Evolutionary conservation across 2,329 filamentous ascomycete species (phyloP), one percentile per base, ranked within the genome.

Genomic region (Cladobotryum mycophilum): DNA sequence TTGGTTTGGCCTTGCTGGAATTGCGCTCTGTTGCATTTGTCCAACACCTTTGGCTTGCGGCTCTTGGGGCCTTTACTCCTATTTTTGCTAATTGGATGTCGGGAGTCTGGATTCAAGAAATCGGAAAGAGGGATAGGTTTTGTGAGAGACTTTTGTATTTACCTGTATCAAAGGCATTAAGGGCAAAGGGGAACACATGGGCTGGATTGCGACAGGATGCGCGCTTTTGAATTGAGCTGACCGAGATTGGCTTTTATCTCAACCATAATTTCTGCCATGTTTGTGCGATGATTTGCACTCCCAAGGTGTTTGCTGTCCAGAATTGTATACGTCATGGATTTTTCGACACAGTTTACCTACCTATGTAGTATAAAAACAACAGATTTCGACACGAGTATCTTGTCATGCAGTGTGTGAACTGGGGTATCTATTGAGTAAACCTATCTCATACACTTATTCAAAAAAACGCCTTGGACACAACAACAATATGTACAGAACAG

Each of bases 81-180:
- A 30, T 25, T 17, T 41, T 51, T 45, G 22, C 34, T 53, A 48
- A 30, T 58, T 58, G 55, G 55, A 52, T 54, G 60, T 38, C 41
- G 34, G 60, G 63, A 62, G 62, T 64, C 60, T 61, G 60, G 63
- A 63, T 61, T 52, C 46, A 49, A 40, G 45, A 33, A 44, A 45
- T 41, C 12, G 40, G 40, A 22, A 22, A 11, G 15, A 18, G 40
- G 36, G 17, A 38, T 38, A 3, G 36, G 36, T 17, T 38, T n/a
- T 17, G 36, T n/a, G 36, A 38, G 36, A 38, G 17, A 46, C 41
- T 33, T 18, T 45, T 22, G 22, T 46, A 22, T 41, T 22, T 33
- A 37, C n/a, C 20, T 33, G 33, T 22, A 11, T 49, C 20, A 30
- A 45, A 11, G 49, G 49, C 15, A 20, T 22, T 25, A 4, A 11